A percentile compares a stretch with the other conserved stretches of the same genome.
Evolutionary conservation across 768 basidiomycete species (phyloP).

Genomic region (Serendipita sp.): DNA sequence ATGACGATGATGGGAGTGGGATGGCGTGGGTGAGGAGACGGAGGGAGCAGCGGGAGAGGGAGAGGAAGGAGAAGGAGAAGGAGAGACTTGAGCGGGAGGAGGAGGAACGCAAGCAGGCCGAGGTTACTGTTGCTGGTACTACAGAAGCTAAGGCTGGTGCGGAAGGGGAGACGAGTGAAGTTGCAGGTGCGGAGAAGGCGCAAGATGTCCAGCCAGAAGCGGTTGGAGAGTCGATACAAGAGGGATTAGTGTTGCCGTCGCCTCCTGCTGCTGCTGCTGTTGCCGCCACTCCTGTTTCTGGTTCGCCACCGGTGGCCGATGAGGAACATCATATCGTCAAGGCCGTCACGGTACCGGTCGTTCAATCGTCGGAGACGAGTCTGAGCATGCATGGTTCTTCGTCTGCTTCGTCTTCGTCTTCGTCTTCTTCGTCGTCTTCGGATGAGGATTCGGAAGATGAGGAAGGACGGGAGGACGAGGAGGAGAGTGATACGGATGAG

Average conservation of each 20-base stretch:
- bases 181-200: too few relatives aligned
- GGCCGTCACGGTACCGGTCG: background rate
- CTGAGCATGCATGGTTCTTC: background rate
- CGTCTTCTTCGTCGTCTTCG: too few relatives aligned
- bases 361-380: background rate
- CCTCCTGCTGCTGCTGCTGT: too few relatives aligned
- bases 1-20: slow-evolving; percentile 72
- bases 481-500: background rate
- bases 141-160: too few relatives aligned
- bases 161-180: too few relatives aligned
- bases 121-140: too few relatives aligned
- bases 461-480: background rate
- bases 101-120: slow-evolving; percentile 11
- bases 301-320: background rate
- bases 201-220: too few relatives aligned
- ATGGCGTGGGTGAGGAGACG: slow-evolving; percentile 65
- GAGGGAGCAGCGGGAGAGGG: slow-evolving; percentile 36
- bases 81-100: slow-evolving; percentile 29
- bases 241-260: too few relatives aligned
- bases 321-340: slow-evolving; percentile 5
- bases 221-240: too few relatives aligned
- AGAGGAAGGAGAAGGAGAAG: slow-evolving; percentile 30
- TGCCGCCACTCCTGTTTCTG: too few relatives aligned
- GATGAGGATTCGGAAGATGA: slow-evolving; percentile 4
- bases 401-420: too few relatives aligned